These are phyloP conservation scores for Stereocaulon alpinum DNA, from an alignment of 495 filamentous ascomycete genomes.

Conservation along the genomic window DNA sequence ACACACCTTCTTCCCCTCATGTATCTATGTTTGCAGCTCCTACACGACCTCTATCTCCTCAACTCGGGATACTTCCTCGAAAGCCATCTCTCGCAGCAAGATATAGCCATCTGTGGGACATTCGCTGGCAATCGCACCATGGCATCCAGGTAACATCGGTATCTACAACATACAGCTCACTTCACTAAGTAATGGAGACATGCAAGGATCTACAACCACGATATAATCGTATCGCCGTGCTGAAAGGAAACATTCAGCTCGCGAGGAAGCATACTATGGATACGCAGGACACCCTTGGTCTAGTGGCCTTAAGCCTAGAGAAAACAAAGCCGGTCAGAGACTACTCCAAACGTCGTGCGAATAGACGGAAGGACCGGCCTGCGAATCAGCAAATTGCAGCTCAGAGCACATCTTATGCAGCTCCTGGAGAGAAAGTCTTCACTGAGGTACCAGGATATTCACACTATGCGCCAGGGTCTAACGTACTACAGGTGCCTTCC, in stretches of 20 bases:
- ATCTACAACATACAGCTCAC: not conserved
- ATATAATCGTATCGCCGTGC: not conserved
- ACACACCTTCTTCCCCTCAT: not conserved
- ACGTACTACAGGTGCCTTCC: not conserved
- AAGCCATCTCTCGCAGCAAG: not conserved
- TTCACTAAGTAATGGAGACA: not conserved
- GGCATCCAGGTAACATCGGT: not conserved
- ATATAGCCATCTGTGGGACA: not conserved
- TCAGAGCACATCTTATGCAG: not conserved
- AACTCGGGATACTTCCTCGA: not conserved
- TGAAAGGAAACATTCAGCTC: not conserved
- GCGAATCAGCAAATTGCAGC: not conserved
- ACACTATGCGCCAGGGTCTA: not conserved
- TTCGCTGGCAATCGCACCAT: not conserved
- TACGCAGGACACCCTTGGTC: constrained; percentile 9
- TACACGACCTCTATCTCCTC: not conserved
- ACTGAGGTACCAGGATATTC: not conserved
- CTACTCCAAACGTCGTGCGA: not conserved
- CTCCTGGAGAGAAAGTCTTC: not conserved
- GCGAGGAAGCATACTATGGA: constrained; percentile 6
- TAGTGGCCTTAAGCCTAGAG: constrained; percentile 9
- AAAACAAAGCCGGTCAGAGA: not conserved
- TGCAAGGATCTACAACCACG: not conserved
- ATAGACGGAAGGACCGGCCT: not conserved
- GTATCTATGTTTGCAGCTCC: not conserved